Evolutionary conservation across 208 protist genomes (phyloP).

Genomic region (Herpetomonas samuelpessoai): DNA sequence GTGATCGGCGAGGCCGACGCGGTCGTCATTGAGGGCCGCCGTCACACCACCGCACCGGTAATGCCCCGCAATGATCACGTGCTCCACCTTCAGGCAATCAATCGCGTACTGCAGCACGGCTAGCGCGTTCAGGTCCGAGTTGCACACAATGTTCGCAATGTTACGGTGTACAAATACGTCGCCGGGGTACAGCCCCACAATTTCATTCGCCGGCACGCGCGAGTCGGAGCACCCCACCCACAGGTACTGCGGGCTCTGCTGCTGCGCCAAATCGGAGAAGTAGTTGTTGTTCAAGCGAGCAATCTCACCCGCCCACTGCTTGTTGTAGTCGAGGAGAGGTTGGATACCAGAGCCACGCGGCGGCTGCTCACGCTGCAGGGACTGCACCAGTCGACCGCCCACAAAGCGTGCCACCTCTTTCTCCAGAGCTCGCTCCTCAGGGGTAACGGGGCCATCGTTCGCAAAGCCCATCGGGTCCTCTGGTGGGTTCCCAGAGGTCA

Average conservation of each 20-base stretch:
- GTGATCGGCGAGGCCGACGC: constrained; percentile 70
- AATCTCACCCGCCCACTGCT: constrained; percentile 79
- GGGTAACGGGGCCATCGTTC: constrained; percentile 4
- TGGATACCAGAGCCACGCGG: constrained; percentile 72
- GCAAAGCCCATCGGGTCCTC: neutral
- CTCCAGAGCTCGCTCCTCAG: constrained; percentile 10
- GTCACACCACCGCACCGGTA: constrained; percentile 93
- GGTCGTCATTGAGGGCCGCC: constrained; percentile 47
- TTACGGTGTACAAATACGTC: constrained; percentile 95
- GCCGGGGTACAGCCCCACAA: constrained; percentile 88
- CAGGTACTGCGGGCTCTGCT: constrained; percentile 90
- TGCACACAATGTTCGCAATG: constrained; percentile 92
- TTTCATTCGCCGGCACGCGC: constrained; percentile 79
- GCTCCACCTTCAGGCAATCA: constrained; percentile 90
- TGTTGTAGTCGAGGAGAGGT: constrained; percentile 85
- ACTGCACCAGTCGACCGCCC: constrained; percentile 49
- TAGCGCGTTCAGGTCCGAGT: constrained; percentile 90
- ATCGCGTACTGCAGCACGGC: constrained; percentile 93
- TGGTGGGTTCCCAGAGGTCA: neutral
- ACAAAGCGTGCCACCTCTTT: constrained; percentile 29
- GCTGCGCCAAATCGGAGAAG: constrained; percentile 73
- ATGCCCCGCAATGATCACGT: constrained; percentile 95
- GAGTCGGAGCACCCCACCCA: constrained; percentile 95
- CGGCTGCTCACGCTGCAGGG: constrained; percentile 54
- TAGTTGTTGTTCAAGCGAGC: constrained; percentile 78